Base-by-base conservation (phyloP, 164 flowering plant genomes). In the Chimonanthus praecox region DNA sequence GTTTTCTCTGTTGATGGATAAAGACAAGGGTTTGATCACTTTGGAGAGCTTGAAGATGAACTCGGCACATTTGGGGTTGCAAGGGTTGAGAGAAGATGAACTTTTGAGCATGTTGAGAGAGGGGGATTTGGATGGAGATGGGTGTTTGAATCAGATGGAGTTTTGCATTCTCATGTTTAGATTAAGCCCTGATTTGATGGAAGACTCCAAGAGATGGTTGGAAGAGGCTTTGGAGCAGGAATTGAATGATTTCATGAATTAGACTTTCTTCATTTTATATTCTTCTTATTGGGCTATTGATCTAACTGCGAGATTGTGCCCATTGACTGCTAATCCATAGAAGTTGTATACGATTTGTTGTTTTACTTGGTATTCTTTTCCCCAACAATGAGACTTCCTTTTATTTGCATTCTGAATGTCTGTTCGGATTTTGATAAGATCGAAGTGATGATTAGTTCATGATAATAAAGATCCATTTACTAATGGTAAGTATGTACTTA, bases 91-190 rank as follows among this genome's bases (percentile, higher is more conserved):
- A 8, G 83, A 82, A 18, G 88, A 87, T 13, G 74, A 72, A 47
- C 16, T 63, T 7, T 16, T 47, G 78, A 64, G 70, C 75, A 88
- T 88, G 89, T 44, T 88, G 72, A 76, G 68, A 16, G 91, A 88
- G 71, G 89, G 91, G 13, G 89, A 86, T 64, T 47, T 81, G 58
- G 89, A 88, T 64, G 91, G 91, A 3, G 91, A 88, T 67, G 91
- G 88, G 45, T 49, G 64, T 13, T 72, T 88, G 43, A 84, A 72
- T 50, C 83, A 85, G 80, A 80, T 82, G 83, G 88, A 87, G 82
- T 87, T 87, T 75, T 87, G 90, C 63, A 71, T 84, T 54, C 84
- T 87, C 65, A 87, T 87, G 90, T 74, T 87, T 13, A 80, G 87
- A 68, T 46, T 87, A 47, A 87, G 90, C 67, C 89, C 88, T 18